phyloP scores from a whole-genome alignment of 441 rosid genomes.

The Biscutella laevigata region DNA sequence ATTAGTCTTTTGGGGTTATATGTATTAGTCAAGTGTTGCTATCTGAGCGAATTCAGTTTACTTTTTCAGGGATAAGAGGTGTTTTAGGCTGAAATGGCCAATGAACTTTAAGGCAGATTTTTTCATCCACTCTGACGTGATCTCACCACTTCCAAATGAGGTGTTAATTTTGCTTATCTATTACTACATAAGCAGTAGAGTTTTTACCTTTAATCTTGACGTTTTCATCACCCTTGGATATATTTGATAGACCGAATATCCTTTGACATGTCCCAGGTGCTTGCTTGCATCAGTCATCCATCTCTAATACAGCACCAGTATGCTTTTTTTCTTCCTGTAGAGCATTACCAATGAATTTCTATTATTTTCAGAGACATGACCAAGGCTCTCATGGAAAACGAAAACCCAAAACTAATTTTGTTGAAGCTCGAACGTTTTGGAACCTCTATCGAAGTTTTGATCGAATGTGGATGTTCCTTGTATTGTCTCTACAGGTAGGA shows the following conservation, averaged over 20 bases:
- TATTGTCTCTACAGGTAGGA: slow-evolving; percentile 83
- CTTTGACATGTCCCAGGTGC: background rate
- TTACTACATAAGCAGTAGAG: background rate
- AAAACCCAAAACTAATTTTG: slow-evolving; percentile 74
- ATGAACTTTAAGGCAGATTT: slow-evolving; percentile 55
- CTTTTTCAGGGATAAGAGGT: slow-evolving; percentile 61
- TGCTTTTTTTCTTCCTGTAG: background rate
- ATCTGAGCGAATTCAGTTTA: slow-evolving; percentile 1
- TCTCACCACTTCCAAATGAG: slow-evolving; percentile 22
- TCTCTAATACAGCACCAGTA: background rate
- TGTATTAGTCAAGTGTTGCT: slow-evolving; percentile 13
- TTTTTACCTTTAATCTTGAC: background rate
- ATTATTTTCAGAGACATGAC: background rate
- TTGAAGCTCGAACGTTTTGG: slow-evolving; percentile 93
- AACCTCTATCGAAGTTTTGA: slow-evolving; percentile 93
- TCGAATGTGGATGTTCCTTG: slow-evolving; percentile 86
- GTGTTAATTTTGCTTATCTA: slow-evolving; percentile 24
- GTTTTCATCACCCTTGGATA: background rate
- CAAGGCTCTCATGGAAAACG: slow-evolving; percentile 58
- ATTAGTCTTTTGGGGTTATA: slow-evolving; percentile 64
- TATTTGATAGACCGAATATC: background rate
- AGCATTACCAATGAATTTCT: background rate
- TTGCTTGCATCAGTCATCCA: background rate
- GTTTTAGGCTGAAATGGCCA: slow-evolving; percentile 77
- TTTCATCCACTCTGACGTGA: slow-evolving; percentile 55